Evolutionary conservation across 305 asterid species (phyloP), one percentile per base, ranked within the genome.

Genomic region (Fraxinus xanthoxyloides): DNA sequence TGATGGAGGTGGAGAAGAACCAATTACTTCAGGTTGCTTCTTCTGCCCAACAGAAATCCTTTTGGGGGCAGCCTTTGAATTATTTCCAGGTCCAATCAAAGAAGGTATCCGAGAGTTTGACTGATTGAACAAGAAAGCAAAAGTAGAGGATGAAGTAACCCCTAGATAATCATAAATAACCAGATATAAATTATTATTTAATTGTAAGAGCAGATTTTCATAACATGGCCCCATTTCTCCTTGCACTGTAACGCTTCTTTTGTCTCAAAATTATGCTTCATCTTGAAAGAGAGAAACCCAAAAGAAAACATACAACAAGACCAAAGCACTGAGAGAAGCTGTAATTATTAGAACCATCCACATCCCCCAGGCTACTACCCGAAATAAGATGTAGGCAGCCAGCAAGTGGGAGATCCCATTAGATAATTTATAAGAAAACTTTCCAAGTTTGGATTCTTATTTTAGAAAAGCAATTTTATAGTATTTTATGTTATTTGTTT

Each of bases 11-110:
- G 88, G 90, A 1, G 98, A 91, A 36, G 97, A 90, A 82, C 93
- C 95, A 46, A 92, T 92, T 51, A 90, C 81, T 80, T 94, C 97
- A 83, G 91, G 83, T 72, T 93, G 98, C 90, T 93, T 96, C 92
- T 96, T 96, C 88, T 93, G 98, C 75, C 98, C 94, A 85, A 86
- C 86, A 72, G 87, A 79, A 82, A 94, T 91, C 82, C 89, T 94
- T 88, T 92, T 94, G 15, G 83, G 79, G 72, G 89, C 88, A 81
- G 86, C 82, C 89, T 93, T 95, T 79, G 91, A 85, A 76, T 77
- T 92, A 87, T 84, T 91, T 85, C 90, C 95, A 69, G 80, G 75
- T 77, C 91, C 93, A 73, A 82, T 51, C 76, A 87, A 84, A 81
- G 97, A 83, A 81, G 92, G 87, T 82, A 88, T 78, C 84, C 89